Evolutionary conservation across 768 basidiomycete species (phyloP).

Genomic region (Naganishia vishniacii): DNA sequence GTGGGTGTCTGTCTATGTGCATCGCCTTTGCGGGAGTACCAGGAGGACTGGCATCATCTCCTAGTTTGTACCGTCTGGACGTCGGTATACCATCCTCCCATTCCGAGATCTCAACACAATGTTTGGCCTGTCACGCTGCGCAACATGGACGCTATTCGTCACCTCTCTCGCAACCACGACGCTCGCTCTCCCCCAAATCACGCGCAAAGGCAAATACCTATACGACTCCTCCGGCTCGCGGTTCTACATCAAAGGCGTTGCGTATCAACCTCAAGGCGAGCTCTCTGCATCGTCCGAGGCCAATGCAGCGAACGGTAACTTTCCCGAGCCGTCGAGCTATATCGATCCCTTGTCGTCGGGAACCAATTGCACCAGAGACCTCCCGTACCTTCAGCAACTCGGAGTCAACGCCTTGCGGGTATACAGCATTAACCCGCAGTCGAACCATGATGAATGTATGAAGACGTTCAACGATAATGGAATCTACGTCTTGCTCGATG

Average conservation of each 20-base stretch:
- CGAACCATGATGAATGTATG: slow-evolving; percentile 88
- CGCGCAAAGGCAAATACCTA: slow-evolving; percentile 70
- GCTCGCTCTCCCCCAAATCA: slow-evolving; percentile 61
- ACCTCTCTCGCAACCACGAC: slow-evolving; percentile 49
- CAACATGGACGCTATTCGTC: slow-evolving; percentile 1
- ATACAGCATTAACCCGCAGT: slow-evolving; percentile 75
- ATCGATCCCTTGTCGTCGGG: slow-evolving; percentile 69
- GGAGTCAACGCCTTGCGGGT: slow-evolving; percentile 75
- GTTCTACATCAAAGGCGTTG: slow-evolving; percentile 83
- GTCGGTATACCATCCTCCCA: too few relatives aligned
- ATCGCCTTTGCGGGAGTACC: too few relatives aligned
- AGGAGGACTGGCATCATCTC: too few relatives aligned
- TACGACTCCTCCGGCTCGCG: slow-evolving; percentile 68
- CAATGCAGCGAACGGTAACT: slow-evolving; percentile 46
- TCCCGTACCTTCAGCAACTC: slow-evolving; percentile 69
- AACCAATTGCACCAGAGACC: slow-evolving; percentile 67
- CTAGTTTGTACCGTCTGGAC: too few relatives aligned
- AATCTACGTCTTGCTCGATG: slow-evolving; percentile 88
- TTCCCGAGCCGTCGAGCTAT: slow-evolving; percentile 62
- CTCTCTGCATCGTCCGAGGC: slow-evolving; percentile 36
- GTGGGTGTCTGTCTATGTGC: too few relatives aligned
- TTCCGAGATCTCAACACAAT: background rate
- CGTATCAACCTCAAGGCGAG: slow-evolving; percentile 75
- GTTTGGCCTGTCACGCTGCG: slow-evolving; percentile 1
- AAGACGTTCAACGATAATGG: slow-evolving; percentile 64